phyloP scores from a whole-genome alignment of 1,284 basidiomycete species.

The Leccinum laetum region DNA sequence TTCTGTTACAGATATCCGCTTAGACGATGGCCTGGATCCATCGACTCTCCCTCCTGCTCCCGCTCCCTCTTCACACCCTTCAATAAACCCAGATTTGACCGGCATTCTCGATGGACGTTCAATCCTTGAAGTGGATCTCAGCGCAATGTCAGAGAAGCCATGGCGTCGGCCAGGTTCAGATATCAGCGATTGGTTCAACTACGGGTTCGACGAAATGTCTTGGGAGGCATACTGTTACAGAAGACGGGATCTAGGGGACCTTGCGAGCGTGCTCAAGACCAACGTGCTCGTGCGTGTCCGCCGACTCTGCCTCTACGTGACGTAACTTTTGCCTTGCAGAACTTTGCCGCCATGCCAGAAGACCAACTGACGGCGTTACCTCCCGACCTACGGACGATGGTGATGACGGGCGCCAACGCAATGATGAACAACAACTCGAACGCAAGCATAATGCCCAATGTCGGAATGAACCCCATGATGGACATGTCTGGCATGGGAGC shows the following conservation, averaged over 20 bases:
- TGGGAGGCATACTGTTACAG: constrained; percentile 94
- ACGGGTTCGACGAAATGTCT: constrained; percentile 96
- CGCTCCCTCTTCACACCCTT: constrained; percentile 74
- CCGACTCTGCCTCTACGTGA: background rate
- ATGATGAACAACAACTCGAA: constrained; percentile 59
- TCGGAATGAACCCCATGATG: constrained; percentile 41
- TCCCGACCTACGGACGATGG: constrained; percentile 79
- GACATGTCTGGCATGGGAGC: constrained; percentile 48
- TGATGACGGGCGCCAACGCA: constrained; percentile 72
- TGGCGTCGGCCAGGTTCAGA: constrained; percentile 95
- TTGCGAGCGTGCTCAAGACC: constrained; percentile 74
- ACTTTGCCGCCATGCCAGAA: constrained; percentile 79
- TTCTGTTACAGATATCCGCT: constrained; percentile 24
- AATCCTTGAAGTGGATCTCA: constrained; percentile 89
- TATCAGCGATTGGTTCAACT: constrained; percentile 99
- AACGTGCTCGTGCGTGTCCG: constrained; percentile 68
- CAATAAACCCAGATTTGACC: constrained; percentile 66
- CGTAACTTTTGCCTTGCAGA: constrained; percentile 43
- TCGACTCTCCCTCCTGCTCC: constrained; percentile 59
- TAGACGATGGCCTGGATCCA: constrained; percentile 59
- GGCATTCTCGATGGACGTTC: constrained; percentile 79
- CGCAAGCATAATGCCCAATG: constrained; percentile 58
- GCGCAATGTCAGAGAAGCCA: constrained; percentile 81
- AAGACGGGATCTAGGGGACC: constrained; percentile 78
- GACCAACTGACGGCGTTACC: constrained; percentile 75